phyloP scores from a whole-genome alignment of 768 basidiomycete species.

The Amanita rimosa region DNA sequence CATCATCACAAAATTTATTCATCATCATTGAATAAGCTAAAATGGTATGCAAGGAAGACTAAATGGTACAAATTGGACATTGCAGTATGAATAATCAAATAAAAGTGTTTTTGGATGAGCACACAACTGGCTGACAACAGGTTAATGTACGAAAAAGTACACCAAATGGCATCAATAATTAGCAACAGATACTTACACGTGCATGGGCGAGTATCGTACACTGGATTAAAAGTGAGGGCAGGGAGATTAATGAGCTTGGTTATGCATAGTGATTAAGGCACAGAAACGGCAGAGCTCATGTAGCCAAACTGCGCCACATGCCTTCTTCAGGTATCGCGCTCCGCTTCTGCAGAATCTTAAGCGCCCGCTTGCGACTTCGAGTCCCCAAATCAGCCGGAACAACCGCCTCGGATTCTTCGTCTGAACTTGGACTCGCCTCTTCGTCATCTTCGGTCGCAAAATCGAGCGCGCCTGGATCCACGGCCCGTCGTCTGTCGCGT shows the following conservation, averaged over 20 bases:
- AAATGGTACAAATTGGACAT: background rate
- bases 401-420: conserved; percentile 15
- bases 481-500: conserved; percentile 49
- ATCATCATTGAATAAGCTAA: background rate
- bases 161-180: background rate
- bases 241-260: background rate
- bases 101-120: background rate
- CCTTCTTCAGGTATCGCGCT: conserved; percentile 58
- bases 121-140: background rate
- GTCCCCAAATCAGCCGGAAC: conserved; percentile 14
- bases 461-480: conserved; percentile 64
- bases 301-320: conserved; percentile 76
- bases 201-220: background rate
- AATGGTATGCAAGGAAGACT: background rate
- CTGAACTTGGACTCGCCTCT: conserved; percentile 21
- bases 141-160: background rate
- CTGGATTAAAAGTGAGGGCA: background rate
- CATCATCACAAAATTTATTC: background rate
- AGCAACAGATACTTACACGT: background rate
- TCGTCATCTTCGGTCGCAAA: conserved; percentile 42
- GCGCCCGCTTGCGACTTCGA: conserved; percentile 44
- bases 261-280: background rate
- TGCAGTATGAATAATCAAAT: background rate
- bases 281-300: conserved; percentile 8
- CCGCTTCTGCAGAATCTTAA: conserved; percentile 60